Percentiles rank a stretch among this genome's conserved stretches.
These are phyloP conservation scores for Jatropha podagrica DNA, from an alignment of 441 rosid genomes.

Conservation along the genomic window DNA sequence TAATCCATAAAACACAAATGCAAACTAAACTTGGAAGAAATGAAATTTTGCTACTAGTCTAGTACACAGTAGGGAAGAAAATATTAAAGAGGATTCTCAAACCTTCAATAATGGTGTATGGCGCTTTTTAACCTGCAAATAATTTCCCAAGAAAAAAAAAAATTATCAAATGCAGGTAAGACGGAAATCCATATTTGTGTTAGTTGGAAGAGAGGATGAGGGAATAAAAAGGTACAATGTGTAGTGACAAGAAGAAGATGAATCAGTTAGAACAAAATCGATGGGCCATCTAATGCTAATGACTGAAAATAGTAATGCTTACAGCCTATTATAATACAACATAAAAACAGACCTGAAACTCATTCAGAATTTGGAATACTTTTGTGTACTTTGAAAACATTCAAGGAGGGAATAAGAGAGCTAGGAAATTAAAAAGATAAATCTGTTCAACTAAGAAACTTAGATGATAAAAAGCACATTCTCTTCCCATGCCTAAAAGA, in stretches of 20 bases:
- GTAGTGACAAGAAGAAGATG: neutral
- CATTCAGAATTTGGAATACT: neutral
- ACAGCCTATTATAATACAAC: neutral
- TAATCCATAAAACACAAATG: neutral
- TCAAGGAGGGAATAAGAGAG: neutral
- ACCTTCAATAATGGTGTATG: slow-evolving; percentile 85
- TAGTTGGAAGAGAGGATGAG: neutral
- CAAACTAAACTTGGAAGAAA: neutral
- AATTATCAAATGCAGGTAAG: slow-evolving; percentile 10
- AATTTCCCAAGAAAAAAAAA: slow-evolving; percentile 13
- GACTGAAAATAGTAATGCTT: neutral
- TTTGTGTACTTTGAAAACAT: neutral
- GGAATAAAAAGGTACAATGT: neutral
- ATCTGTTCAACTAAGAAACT: neutral
- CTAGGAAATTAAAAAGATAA: neutral
- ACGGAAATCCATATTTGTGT: neutral
- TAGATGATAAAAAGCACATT: neutral
- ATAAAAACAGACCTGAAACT: neutral
- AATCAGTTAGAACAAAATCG: neutral
- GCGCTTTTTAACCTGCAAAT: slow-evolving; percentile 68
- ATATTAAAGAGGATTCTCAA: slow-evolving; percentile 28
- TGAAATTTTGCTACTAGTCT: neutral
- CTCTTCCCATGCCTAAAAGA: neutral
- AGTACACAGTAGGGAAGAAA: neutral
- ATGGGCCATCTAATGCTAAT: neutral